These are phyloP conservation scores for Solanum chilense DNA, from an alignment of 257 asterid species.

Conservation along the genomic window DNA sequence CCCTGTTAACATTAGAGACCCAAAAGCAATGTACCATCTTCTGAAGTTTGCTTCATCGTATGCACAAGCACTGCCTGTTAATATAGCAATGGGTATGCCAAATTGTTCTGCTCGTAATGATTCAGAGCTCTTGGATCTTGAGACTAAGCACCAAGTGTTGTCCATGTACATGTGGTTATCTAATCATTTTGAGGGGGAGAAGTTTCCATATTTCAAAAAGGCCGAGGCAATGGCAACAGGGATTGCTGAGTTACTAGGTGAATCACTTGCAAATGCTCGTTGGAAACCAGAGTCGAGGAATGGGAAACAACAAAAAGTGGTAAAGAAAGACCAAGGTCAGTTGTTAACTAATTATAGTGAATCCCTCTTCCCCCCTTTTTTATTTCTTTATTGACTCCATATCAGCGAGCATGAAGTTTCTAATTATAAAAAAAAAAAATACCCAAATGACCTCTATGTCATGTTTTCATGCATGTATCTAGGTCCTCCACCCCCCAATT, in stretches of 20 bases:
- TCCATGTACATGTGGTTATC: slow-evolving; percentile 93
- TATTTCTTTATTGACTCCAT: background rate
- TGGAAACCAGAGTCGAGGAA: slow-evolving; percentile 88
- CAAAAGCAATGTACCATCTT: slow-evolving; percentile 89
- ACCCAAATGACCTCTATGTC: background rate
- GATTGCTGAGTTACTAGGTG: slow-evolving; percentile 71
- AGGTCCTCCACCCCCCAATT: background rate
- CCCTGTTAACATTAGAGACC: slow-evolving; percentile 79
- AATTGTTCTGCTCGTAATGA: slow-evolving; percentile 68
- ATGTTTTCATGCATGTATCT: background rate
- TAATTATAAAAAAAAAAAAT: background rate
- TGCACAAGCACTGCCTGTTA: slow-evolving; percentile 67
- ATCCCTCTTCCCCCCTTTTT: background rate
- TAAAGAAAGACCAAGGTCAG: slow-evolving; percentile 55
- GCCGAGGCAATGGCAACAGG: slow-evolving; percentile 82
- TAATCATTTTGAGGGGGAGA: slow-evolving; percentile 67
- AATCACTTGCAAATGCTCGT: slow-evolving; percentile 57
- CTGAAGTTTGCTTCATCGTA: slow-evolving; percentile 65
- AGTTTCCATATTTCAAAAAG: slow-evolving; percentile 63
- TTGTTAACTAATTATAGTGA: slow-evolving; percentile 28
- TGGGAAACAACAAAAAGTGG: slow-evolving; percentile 39
- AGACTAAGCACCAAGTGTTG: slow-evolving; percentile 82
- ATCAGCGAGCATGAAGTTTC: background rate
- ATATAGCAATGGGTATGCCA: slow-evolving; percentile 87
- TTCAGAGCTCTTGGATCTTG: slow-evolving; percentile 92